A percentile compares a stretch with the other conserved stretches of the same genome.
Evolutionary conservation across 768 basidiomycete genomes (phyloP).

Genomic region (Lentinus brumalis): DNA sequence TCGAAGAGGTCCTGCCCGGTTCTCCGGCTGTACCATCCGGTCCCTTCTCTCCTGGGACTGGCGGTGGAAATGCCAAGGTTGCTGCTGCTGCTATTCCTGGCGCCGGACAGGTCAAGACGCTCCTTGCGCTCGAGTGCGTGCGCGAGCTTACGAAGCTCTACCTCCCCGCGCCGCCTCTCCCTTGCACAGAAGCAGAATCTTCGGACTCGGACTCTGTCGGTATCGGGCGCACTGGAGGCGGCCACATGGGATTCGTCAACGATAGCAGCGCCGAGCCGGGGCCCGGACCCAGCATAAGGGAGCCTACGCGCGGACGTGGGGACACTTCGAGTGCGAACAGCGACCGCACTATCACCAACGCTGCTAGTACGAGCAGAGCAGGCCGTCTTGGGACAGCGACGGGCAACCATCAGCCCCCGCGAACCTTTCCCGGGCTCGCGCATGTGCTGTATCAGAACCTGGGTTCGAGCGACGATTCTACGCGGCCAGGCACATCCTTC

Average conservation of each 20-base stretch:
- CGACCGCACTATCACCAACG: not conserved
- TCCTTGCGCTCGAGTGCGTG: conserved; percentile 39
- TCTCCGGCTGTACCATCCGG: not conserved
- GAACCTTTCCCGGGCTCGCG: not conserved
- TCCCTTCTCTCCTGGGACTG: not conserved
- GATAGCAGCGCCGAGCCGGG: too few species aligned
- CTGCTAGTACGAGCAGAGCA: not conserved
- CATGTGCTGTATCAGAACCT: not conserved
- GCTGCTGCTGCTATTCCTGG: not conserved
- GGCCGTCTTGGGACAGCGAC: not conserved
- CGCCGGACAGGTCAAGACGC: conserved; percentile 1
- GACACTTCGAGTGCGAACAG: not conserved
- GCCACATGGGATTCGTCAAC: too few species aligned
- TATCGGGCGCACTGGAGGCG: too few species aligned
- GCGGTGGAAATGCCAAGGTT: not conserved
- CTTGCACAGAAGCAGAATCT: not conserved
- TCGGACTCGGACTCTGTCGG: not conserved
- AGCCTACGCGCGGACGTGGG: not conserved
- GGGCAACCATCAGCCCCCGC: not conserved
- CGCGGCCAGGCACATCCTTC: not conserved
- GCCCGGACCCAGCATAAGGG: not conserved
- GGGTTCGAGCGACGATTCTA: not conserved
- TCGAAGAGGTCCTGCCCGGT: conserved; percentile 11
- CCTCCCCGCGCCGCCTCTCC: conserved; percentile 8
- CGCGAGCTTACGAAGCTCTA: conserved; percentile 36